Base-by-base conservation (phyloP, 2,329 filamentous ascomycete species). In the Pseudocercospora crystallina region DNA sequence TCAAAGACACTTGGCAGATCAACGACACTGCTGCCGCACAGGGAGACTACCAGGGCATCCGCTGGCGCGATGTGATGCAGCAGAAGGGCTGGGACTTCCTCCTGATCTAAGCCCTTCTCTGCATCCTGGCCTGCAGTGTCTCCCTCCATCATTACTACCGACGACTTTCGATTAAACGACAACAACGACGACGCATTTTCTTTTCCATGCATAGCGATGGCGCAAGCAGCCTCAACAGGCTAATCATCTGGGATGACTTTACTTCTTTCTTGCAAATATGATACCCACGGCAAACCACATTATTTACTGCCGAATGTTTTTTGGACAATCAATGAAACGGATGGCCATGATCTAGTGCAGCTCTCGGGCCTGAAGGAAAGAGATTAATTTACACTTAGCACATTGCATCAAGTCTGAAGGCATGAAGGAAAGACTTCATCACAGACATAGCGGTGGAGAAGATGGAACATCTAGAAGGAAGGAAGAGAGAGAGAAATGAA, bases 51-150 rank as follows among this genome's bases (percentile, higher is more conserved):
- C 84, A 83, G 67, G 86, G 86, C 75, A 82, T 95, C 72, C 90
- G 91, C 84, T 97, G 92, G 92, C 81, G 92, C 75, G 89, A 95
- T 74, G 83, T 92, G 68, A 96, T 96, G 90, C 83, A 83, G 74
- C 83, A 86, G 75, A 94, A 92, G 76, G 84, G 84, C 62, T 96
- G 90, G 91, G 89, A 95, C 70, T 94, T 90, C 75, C 79, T 96
- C 71, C 82, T 96, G 71, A 91, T 96, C 73, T 96, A 59, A 50
- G 41, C 26, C 38, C 29, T 51, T 47, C 48, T 30, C 47, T 55
- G 59, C 60, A 60, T 65, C 63, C 62, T 62, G 59, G 61, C 61
- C 54, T 64, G 51, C 20, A 14, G 45, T 34, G 40, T 59, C 54
- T 57, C 53, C 40, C 43, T 15, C 34, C 32, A 50, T 30, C 7